Conservation (phyloP, 2,329 filamentous ascomycete genomes). For the Pseudogymnoascus sp. region DNA sequence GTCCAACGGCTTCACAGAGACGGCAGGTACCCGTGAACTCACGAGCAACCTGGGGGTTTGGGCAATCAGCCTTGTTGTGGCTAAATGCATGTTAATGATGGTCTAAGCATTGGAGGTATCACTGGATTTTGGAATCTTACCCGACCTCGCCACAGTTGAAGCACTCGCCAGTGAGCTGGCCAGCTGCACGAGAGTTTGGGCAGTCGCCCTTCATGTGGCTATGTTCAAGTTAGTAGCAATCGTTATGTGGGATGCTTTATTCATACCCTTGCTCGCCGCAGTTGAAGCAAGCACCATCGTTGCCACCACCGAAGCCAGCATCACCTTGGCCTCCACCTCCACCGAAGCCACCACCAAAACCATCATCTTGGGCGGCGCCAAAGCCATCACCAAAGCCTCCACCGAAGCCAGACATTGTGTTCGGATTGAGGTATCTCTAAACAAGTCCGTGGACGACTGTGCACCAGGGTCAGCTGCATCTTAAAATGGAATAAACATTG, state of each 20-base stretch:
- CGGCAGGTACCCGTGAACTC: constrained; percentile 52
- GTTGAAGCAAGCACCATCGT: constrained; percentile 50
- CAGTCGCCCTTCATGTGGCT: constrained; percentile 20
- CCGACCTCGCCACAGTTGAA: constrained; percentile 57
- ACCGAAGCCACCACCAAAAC: constrained; percentile 10
- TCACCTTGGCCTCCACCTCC: constrained; percentile 12
- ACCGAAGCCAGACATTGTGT: background rate
- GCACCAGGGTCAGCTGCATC: background rate
- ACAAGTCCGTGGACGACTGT: background rate
- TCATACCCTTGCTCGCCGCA: constrained; percentile 47
- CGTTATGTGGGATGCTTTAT: background rate
- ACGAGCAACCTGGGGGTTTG: constrained; percentile 43
- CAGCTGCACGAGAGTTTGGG: constrained; percentile 21
- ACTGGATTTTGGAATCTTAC: constrained; percentile 31
- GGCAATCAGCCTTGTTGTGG: constrained; percentile 57
- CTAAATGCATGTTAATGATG: constrained; percentile 28
- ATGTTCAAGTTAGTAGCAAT: constrained; percentile 4
- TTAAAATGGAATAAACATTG: background rate
- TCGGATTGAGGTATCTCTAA: background rate
- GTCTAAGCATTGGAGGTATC: constrained; percentile 28
- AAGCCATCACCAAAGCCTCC: constrained; percentile 14
- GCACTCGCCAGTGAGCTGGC: constrained; percentile 18
- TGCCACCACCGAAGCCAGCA: constrained; percentile 21
- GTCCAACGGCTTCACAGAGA: constrained; percentile 46
- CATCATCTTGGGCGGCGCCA: constrained; percentile 9